These are phyloP conservation scores for Colletotrichum sp. DNA, from an alignment of 2,329 filamentous ascomycete genomes.

Conservation along the genomic window DNA sequence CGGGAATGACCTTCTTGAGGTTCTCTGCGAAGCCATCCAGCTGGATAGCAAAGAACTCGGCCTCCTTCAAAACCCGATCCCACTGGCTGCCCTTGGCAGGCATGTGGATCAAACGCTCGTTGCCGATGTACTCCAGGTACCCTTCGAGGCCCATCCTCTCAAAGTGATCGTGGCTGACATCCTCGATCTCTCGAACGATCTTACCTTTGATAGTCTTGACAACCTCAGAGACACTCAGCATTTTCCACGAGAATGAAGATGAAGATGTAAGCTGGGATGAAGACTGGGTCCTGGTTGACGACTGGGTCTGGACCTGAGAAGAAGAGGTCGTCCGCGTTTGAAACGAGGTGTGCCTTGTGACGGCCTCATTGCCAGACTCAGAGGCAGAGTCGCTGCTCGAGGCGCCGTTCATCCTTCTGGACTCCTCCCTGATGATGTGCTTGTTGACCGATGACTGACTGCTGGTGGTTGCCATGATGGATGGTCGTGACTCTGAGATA, in stretches of 20 bases:
- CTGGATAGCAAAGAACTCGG: slow-evolving; percentile 46
- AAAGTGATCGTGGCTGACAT: background rate
- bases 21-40: slow-evolving; percentile 39
- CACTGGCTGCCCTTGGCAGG: slow-evolving; percentile 43
- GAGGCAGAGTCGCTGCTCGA: slow-evolving; percentile 5
- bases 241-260: background rate
- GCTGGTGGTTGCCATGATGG: background rate
- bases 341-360: background rate
- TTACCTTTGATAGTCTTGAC: background rate
- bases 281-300: background rate
- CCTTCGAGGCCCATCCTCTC: slow-evolving; percentile 4
- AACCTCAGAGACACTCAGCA: background rate
- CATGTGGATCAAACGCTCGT: slow-evolving; percentile 46
- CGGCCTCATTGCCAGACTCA: background rate
- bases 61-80: slow-evolving; percentile 43
- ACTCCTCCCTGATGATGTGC: background rate
- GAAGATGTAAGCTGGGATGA: background rate
- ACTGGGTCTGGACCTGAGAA: background rate
- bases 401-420: background rate
- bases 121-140: slow-evolving; percentile 41
- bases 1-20: slow-evolving; percentile 30
- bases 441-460: background rate
- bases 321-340: background rate
- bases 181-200: slow-evolving; percentile 4
- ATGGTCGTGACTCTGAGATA: background rate